These are phyloP conservation scores for Aspergillus tubingensis DNA, from an alignment of 2,329 filamentous ascomycete genomes.

Conservation along the genomic window DNA sequence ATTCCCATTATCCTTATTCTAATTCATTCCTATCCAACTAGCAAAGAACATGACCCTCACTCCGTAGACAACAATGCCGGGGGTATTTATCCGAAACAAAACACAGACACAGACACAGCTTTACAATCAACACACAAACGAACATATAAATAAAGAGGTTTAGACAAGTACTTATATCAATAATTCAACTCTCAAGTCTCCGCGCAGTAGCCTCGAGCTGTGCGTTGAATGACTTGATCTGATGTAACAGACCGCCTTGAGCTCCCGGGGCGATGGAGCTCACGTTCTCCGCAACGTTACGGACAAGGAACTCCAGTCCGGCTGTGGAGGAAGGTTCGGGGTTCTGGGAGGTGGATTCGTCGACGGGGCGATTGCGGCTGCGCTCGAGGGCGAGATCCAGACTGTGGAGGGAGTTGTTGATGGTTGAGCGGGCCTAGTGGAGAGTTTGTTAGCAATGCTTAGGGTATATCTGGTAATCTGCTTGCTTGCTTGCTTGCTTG, in stretches of 20 bases:
- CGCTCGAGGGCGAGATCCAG: slow-evolving; percentile 46
- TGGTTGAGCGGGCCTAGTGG: slow-evolving; percentile 38
- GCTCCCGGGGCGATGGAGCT: slow-evolving; percentile 41
- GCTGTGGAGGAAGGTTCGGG: slow-evolving; percentile 26
- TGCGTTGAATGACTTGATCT: slow-evolving; percentile 46
- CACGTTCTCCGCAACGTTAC: slow-evolving; percentile 43
- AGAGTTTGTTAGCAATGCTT: neutral
- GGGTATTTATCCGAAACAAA: neutral
- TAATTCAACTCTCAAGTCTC: slow-evolving; percentile 27
- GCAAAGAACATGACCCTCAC: neutral
- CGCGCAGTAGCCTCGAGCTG: slow-evolving; percentile 42
- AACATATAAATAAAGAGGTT: slow-evolving; percentile 1
- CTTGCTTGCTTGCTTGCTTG: slow-evolving; percentile 16
- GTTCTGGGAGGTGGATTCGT: slow-evolving; percentile 12
- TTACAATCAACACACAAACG: neutral
- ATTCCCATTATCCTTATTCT: neutral
- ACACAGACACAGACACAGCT: neutral
- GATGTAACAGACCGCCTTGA: slow-evolving; percentile 44
- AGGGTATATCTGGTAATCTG: neutral
- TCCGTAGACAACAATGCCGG: slow-evolving; percentile 1
- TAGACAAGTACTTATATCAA: neutral
- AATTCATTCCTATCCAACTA: neutral
- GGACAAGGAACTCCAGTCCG: slow-evolving; percentile 47
- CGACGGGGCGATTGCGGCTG: slow-evolving; percentile 28
- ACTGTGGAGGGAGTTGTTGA: slow-evolving; percentile 47